A percentile compares a stretch with the other conserved stretches of the same genome.
Evolutionary conservation across 208 protist species (phyloP).

Genomic region (Acanthamoeba pearcei): DNA sequence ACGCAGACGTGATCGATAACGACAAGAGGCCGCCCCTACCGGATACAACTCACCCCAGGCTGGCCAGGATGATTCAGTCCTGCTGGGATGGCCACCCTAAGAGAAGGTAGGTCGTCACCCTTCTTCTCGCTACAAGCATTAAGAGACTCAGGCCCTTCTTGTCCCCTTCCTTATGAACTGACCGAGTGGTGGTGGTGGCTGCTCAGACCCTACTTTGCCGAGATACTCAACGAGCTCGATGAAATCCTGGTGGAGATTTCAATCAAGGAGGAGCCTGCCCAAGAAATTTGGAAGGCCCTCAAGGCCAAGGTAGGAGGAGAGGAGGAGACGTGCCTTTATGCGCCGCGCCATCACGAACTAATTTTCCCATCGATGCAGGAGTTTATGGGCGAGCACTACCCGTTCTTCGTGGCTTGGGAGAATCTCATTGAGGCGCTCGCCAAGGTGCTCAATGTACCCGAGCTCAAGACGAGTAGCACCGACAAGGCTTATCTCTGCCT

Average conservation of each 20-base stretch:
- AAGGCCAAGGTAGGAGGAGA: conserved; percentile 10
- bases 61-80: neutral
- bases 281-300: conserved; percentile 44
- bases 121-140: neutral
- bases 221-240: conserved; percentile 52
- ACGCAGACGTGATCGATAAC: conserved; percentile 64
- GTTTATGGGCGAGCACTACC: conserved; percentile 61
- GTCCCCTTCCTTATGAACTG: neutral
- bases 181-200: neutral
- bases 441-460: conserved; percentile 1
- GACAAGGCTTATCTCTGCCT: conserved; percentile 63
- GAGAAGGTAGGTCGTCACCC: neutral
- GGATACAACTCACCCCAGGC: neutral
- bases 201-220: conserved; percentile 37
- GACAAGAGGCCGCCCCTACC: conserved; percentile 59
- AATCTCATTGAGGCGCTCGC: conserved; percentile 16
- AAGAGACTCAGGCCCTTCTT: neutral
- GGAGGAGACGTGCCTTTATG: neutral
- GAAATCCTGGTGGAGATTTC: conserved; percentile 51
- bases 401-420: conserved; percentile 65
- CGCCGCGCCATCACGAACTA: neutral
- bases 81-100: conserved; percentile 60
- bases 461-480: conserved; percentile 1
- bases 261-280: conserved; percentile 33
- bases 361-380: neutral